These are phyloP conservation scores for Magnaporthales sp. DNA, from an alignment of 2,329 filamentous ascomycete genomes.

Conservation along the genomic window DNA sequence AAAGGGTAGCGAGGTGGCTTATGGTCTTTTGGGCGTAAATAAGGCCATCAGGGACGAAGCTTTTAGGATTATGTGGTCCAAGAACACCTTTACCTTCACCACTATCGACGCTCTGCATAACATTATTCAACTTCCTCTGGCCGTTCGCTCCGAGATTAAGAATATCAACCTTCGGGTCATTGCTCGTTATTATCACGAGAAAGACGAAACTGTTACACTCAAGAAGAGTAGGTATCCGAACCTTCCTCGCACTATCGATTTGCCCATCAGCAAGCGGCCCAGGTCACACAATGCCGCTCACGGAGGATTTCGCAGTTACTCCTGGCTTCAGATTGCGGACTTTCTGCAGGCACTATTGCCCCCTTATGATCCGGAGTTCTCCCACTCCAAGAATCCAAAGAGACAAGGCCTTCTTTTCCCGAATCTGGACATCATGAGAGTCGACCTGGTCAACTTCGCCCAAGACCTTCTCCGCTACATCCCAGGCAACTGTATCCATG, in stretches of 20 bases:
- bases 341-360: constrained; percentile 42
- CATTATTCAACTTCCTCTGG: constrained; percentile 35
- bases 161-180: constrained; percentile 43
- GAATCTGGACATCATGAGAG: constrained; percentile 34
- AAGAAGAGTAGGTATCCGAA: constrained; percentile 32
- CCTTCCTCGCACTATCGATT: constrained; percentile 29
- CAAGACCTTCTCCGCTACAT: constrained; percentile 32
- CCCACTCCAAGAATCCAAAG: constrained; percentile 20
- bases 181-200: constrained; percentile 47
- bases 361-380: constrained; percentile 34
- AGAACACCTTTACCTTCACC: constrained; percentile 47
- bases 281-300: constrained; percentile 36
- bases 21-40: constrained; percentile 41
- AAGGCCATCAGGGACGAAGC: constrained; percentile 41
- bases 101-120: constrained; percentile 37
- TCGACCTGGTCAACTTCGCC: constrained; percentile 47
- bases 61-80: constrained; percentile 38
- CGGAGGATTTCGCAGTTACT: constrained; percentile 45
- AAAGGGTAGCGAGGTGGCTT: constrained; percentile 39
- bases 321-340: constrained; percentile 44
- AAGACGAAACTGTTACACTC: constrained; percentile 30
- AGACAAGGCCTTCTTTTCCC: constrained; percentile 28
- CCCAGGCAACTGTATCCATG: constrained; percentile 38
- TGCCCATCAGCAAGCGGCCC: constrained; percentile 32
- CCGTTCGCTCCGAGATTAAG: constrained; percentile 33